phyloP scores from a whole-genome alignment of 2,329 filamentous ascomycete genomes.

The Diaporthe sp. region DNA sequence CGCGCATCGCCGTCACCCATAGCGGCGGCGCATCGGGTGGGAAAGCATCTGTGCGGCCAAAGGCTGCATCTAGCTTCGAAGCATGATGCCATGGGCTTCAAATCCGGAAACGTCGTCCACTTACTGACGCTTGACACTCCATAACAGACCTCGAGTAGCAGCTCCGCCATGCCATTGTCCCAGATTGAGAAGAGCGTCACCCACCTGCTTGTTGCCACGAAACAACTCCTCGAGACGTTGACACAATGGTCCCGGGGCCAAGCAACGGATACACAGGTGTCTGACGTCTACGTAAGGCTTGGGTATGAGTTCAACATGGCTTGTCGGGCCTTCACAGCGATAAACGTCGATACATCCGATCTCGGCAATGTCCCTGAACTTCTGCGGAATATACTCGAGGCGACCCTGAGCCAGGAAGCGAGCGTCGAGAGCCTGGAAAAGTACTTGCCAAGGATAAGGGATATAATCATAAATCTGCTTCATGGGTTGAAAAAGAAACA shows the following conservation, averaged over 20 bases:
- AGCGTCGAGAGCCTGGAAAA: constrained; percentile 93
- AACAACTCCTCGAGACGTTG: constrained; percentile 95
- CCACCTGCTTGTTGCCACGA: constrained; percentile 95
- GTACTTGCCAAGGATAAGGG: constrained; percentile 92
- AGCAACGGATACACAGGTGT: constrained; percentile 94
- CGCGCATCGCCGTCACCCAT: not conserved
- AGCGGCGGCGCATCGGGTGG: not conserved
- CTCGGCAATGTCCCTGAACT: constrained; percentile 95
- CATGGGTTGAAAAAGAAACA: constrained; percentile 98
- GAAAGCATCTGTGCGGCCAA: not conserved
- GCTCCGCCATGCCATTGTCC: constrained; percentile 79
- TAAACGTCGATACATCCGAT: constrained; percentile 94
- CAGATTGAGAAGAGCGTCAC: constrained; percentile 99
- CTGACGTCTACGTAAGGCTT: constrained; percentile 95
- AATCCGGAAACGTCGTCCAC: not conserved
- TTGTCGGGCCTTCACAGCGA: constrained; percentile 94
- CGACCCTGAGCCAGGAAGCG: constrained; percentile 95
- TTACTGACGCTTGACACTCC: constrained; percentile 43
- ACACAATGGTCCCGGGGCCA: constrained; percentile 96
- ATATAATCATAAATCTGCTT: constrained; percentile 97
- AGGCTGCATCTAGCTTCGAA: not conserved
- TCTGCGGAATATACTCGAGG: constrained; percentile 89
- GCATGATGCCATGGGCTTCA: not conserved
- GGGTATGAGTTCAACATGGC: constrained; percentile 99
- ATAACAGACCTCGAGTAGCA: constrained; percentile 57